Percentiles rank a stretch among this genome's conserved stretches.
Evolutionary conservation across 1,284 basidiomycete genomes (phyloP).

Genomic region (Cryptococcus sp.): DNA sequence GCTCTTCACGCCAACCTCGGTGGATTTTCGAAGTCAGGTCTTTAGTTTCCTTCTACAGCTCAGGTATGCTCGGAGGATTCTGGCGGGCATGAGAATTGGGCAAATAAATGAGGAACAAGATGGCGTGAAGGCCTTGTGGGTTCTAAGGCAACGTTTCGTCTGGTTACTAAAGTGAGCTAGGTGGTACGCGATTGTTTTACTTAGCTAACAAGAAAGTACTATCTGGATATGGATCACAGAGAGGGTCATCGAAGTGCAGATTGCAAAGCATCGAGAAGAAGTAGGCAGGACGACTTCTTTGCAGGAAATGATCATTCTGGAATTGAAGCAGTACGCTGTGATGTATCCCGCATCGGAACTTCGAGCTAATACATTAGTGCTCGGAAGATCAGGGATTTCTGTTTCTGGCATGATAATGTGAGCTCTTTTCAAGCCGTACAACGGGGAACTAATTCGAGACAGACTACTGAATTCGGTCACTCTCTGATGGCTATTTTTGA

Average conservation of each 20-base stretch:
- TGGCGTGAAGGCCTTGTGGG: conserved; percentile 15
- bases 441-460: too few species aligned
- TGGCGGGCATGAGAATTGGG: conserved; percentile 48
- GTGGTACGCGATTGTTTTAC: conserved; percentile 55
- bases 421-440: conserved; percentile 13
- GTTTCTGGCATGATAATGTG: conserved; percentile 64
- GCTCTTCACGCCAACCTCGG: conserved; percentile 60
- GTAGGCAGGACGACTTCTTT: conserved; percentile 60
- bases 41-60: conserved; percentile 75
- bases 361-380: conserved; percentile 50
- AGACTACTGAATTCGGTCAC: too few species aligned
- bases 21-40: conserved; percentile 63
- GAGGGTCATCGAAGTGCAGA: conserved; percentile 53
- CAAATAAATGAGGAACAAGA: neutral
- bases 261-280: conserved; percentile 46
- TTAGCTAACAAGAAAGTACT: conserved; percentile 30
- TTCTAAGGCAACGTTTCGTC: conserved; percentile 62
- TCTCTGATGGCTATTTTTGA: too few species aligned
- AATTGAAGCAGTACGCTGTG: conserved; percentile 64
- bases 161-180: conserved; percentile 60
- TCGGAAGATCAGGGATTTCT: conserved; percentile 59
- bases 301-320: conserved; percentile 68
- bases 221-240: conserved; percentile 68
- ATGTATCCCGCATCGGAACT: neutral
- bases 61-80: conserved; percentile 62